Base-by-base conservation (phyloP, 2,329 filamentous ascomycete species). In the Clarireedia paspali region DNA sequence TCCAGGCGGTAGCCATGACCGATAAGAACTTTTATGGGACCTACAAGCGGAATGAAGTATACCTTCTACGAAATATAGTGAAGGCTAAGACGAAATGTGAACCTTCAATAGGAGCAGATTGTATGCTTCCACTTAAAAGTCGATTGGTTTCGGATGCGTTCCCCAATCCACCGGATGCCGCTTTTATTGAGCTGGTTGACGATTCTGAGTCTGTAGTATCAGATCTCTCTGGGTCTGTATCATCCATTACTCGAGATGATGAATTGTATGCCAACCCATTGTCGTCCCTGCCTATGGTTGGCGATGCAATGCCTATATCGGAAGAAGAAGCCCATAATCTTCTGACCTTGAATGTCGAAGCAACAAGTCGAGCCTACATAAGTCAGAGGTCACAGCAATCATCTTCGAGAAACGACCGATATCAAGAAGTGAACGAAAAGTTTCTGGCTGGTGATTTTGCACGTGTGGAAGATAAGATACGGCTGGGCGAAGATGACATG, bases 31-130 rank as follows among this genome's bases (percentile, higher is more conserved):
- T 76, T 58, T 78, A 77, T 40, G 67, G 68, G 6, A 72, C 73
- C 2, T 79, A 75, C 54, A 74, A 76, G 64, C 68, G 68, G 44
- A 71, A 78, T 53, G 74, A 78, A 60, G 66, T 72, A 2, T 61
- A 59, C 10, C 63, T 78, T 10, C 60, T 68, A 48, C 62, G 62
- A 49, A 66, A 61, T 17, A 56, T 71, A 27, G 57, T 69, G 36
- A 64, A 60, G 48, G 62, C 60, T 6, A 59, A 63, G 10, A 56
- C 57, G 23, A 59, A 44, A 52, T 54, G 58, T 26, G 52, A 54
- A 17, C 49, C 56, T 17, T 61, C 56, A 15, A 44, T 55, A 24
- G 39, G 12, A 3, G 47, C 27, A 36, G 48, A 53, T 17, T 55
- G 60, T 23, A 54, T 56, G n/a, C 9, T 47, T 6, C 38, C 17